Evolutionary conservation across 805 yeast species (phyloP).

Genomic region (Candida jianshihensis): DNA sequence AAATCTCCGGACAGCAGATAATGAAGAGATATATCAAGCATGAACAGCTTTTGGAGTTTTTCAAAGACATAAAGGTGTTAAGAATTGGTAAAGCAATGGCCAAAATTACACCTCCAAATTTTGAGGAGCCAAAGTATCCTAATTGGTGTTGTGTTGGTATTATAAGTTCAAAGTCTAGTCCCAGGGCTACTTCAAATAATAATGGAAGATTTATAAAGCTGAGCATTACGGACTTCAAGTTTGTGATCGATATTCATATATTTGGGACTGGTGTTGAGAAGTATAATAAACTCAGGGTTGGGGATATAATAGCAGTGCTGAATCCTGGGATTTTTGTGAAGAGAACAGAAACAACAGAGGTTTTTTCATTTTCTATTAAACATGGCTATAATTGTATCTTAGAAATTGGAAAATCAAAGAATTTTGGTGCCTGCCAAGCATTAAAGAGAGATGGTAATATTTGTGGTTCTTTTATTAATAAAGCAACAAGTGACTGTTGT

Average conservation of each 20-base stretch:
- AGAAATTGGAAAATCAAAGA: slow-evolving; percentile 66
- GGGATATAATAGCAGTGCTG: slow-evolving; percentile 66
- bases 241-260: slow-evolving; percentile 51
- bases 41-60: slow-evolving; percentile 26
- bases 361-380: slow-evolving; percentile 30
- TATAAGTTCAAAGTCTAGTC: slow-evolving; percentile 48
- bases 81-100: slow-evolving; percentile 55
- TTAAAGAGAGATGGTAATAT: slow-evolving; percentile 38
- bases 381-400: slow-evolving; percentile 46
- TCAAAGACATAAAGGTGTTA: slow-evolving; percentile 47
- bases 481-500: slow-evolving; percentile 49
- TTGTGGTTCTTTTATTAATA: slow-evolving; percentile 60
- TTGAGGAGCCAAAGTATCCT: slow-evolving; percentile 56
- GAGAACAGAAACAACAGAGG: slow-evolving; percentile 9
- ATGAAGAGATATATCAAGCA: slow-evolving; percentile 39
- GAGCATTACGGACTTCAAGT: slow-evolving; percentile 61
- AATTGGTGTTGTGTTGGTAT: slow-evolving; percentile 83
- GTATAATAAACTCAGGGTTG: slow-evolving; percentile 67
- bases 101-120: slow-evolving; percentile 62
- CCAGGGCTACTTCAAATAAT: slow-evolving; percentile 36
- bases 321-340: slow-evolving; percentile 58
- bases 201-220: slow-evolving; percentile 53
- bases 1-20: slow-evolving; percentile 36
- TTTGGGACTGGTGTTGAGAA: slow-evolving; percentile 62
- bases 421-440: slow-evolving; percentile 58